These are phyloP conservation scores for Vigna hirtella DNA, from an alignment of 306 rosid genomes.

Conservation along the genomic window DNA sequence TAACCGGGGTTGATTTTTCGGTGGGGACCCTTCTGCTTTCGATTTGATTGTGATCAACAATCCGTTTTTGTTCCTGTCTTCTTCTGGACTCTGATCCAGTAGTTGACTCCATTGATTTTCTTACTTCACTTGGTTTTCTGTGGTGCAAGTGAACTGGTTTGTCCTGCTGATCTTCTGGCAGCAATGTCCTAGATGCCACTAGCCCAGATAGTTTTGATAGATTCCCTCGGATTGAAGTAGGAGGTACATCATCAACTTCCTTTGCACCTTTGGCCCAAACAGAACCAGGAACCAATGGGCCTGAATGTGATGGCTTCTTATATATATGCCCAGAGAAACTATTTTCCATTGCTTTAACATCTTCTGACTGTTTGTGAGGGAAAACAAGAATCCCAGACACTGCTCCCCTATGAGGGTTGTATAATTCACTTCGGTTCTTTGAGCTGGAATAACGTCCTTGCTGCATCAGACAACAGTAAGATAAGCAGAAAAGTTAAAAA, in stretches of 20 bases:
- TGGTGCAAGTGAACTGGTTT: constrained; percentile 53
- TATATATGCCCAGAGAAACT: constrained; percentile 45
- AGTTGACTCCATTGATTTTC: constrained; percentile 54
- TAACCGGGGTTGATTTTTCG: constrained; percentile 69
- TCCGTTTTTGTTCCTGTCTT: constrained; percentile 61
- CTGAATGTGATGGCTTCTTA: constrained; percentile 75
- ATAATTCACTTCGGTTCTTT: constrained; percentile 58
- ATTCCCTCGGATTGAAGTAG: constrained; percentile 54
- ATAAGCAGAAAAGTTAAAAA: constrained; percentile 5
- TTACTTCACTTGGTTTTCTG: constrained; percentile 47
- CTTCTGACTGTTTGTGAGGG: constrained; percentile 60
- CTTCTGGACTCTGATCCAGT: constrained; percentile 60
- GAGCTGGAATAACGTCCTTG: constrained; percentile 57
- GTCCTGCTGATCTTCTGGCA: constrained; percentile 59
- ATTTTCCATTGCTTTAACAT: constrained; percentile 53
- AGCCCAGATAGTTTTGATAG: constrained; percentile 67
- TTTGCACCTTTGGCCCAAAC: constrained; percentile 59
- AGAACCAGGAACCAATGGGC: constrained; percentile 69
- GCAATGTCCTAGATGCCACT: constrained; percentile 67
- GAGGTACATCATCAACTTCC: constrained; percentile 55
- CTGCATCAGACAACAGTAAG: constrained; percentile 53
- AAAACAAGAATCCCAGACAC: constrained; percentile 65
- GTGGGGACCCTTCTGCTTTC: constrained; percentile 54
- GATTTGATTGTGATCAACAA: constrained; percentile 52
- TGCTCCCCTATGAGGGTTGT: constrained; percentile 55